A percentile compares a stretch with the other conserved stretches of the same genome.
Conservation (phyloP, 1,139 yeast genomes). For the Waltiozyma sp. region DNA sequence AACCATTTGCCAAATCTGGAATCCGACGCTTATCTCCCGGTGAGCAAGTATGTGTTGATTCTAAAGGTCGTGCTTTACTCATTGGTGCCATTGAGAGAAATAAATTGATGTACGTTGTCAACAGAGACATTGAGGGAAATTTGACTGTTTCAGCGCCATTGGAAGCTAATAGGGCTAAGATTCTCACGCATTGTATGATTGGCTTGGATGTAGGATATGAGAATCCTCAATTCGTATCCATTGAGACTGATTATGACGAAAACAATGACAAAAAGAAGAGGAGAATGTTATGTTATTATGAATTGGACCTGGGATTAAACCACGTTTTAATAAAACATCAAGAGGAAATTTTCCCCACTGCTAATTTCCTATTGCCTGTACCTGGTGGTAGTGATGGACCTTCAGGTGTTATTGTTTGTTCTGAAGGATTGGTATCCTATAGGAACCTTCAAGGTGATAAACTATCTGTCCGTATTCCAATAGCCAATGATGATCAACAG, state of each 20-base stretch:
- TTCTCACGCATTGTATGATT: slow-evolving; percentile 42
- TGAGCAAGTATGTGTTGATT: slow-evolving; percentile 62
- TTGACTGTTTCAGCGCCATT: slow-evolving; percentile 60
- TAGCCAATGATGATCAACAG: slow-evolving; percentile 20
- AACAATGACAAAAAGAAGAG: slow-evolving; percentile 10
- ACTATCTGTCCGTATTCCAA: slow-evolving; percentile 42
- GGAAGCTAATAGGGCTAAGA: slow-evolving; percentile 42
- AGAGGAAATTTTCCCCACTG: slow-evolving; percentile 29
- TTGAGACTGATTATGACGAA: slow-evolving; percentile 51
- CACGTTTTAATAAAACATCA: slow-evolving; percentile 48
- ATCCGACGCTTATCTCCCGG: slow-evolving; percentile 71
- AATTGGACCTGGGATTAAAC: slow-evolving; percentile 77
- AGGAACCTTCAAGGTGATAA: slow-evolving; percentile 25
- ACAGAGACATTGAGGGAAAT: slow-evolving; percentile 34
- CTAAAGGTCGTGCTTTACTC: slow-evolving; percentile 60
- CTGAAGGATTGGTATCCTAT: slow-evolving; percentile 34
- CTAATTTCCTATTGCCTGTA: slow-evolving; percentile 32
- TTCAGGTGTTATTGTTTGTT: slow-evolving; percentile 46
- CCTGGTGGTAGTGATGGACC: slow-evolving; percentile 49
- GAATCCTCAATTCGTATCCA: slow-evolving; percentile 73
- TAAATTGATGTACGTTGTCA: slow-evolving; percentile 53
- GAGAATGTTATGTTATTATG: slow-evolving; percentile 50
- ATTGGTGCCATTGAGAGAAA: slow-evolving; percentile 63
- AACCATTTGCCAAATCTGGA: slow-evolving; percentile 69
- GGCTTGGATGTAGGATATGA: slow-evolving; percentile 70